Conservation (phyloP, 768 basidiomycete genomes). For the Boletus rex-veris region DNA sequence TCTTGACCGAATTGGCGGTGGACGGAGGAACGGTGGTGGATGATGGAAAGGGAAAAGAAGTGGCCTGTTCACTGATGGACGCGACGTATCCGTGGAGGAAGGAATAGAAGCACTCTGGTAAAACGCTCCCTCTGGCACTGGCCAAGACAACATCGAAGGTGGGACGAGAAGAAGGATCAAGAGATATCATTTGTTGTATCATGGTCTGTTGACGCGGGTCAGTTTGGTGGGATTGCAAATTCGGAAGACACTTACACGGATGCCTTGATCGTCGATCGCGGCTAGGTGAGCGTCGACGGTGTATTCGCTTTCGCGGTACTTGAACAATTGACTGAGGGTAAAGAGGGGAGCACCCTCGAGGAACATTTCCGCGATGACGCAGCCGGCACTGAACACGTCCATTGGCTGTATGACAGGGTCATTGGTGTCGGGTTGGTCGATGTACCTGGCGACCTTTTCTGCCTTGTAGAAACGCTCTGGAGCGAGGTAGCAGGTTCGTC, state of each 20-base stretch:
- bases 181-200: slow-evolving; percentile 85
- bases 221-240: slow-evolving; percentile 8
- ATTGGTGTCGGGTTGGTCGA: slow-evolving; percentile 51
- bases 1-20: slow-evolving; percentile 25
- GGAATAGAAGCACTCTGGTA: slow-evolving; percentile 92
- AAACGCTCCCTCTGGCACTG: slow-evolving; percentile 69
- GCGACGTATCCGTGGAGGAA: slow-evolving; percentile 89
- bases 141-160: slow-evolving; percentile 79
- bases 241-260: slow-evolving; percentile 57
- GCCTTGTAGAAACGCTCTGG: slow-evolving; percentile 93
- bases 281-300: slow-evolving; percentile 68
- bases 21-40: slow-evolving; percentile 27
- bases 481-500: slow-evolving; percentile 92
- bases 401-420: slow-evolving; percentile 92
- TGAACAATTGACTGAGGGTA: slow-evolving; percentile 91
- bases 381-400: slow-evolving; percentile 96
- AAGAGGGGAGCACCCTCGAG: slow-evolving; percentile 92
- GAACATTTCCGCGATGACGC: slow-evolving; percentile 94
- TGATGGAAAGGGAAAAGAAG: slow-evolving; percentile 41
- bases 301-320: slow-evolving; percentile 85
- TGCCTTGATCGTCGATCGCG: slow-evolving; percentile 74
- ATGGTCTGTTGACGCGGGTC: slow-evolving; percentile 53
- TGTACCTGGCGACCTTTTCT: slow-evolving; percentile 57
- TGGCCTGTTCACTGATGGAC: slow-evolving; percentile 67
- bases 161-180: slow-evolving; percentile 74